These are phyloP conservation scores for Alternaria novae-zelandiae DNA, from an alignment of 2,329 filamentous ascomycete genomes.

Conservation along the genomic window DNA sequence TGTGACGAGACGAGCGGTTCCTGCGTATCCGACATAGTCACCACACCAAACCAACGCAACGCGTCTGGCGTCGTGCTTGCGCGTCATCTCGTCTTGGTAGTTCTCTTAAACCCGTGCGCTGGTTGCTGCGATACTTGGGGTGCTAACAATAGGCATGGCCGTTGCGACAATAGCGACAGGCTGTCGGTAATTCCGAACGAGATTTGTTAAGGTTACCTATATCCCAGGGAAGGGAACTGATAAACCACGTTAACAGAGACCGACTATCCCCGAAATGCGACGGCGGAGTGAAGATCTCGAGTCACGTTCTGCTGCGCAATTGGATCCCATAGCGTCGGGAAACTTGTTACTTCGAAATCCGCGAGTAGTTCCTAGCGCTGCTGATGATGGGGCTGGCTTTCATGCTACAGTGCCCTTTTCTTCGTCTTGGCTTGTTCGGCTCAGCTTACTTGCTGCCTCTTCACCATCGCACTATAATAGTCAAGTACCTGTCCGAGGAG, in stretches of 20 bases:
- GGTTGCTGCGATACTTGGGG: not conserved
- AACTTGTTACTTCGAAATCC: not conserved
- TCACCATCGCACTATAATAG: not conserved
- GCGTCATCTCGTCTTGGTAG: not conserved
- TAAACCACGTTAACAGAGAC: not conserved
- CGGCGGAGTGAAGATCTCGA: not conserved
- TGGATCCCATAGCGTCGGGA: conserved; percentile 1
- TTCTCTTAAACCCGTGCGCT: not conserved
- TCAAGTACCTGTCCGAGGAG: not conserved
- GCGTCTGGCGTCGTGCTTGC: not conserved
- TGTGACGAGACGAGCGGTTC: conserved; percentile 5
- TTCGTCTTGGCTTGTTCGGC: not conserved
- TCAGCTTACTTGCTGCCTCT: not conserved
- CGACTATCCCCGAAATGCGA: not conserved
- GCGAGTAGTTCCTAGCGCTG: not conserved
- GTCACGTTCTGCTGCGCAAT: conserved; percentile 6
- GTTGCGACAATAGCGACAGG: not conserved
- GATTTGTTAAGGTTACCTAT: not conserved
- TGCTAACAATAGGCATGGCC: conserved; percentile 2
- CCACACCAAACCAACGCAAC: not conserved
- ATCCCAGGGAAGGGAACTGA: not conserved
- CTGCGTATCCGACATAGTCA: not conserved
- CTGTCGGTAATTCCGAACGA: not conserved
- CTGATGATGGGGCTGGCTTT: not conserved
- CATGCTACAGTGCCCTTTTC: not conserved